A percentile compares a stretch with the other conserved stretches of the same genome.
Evolutionary conservation across 768 basidiomycete genomes (phyloP).

Genomic region (Bullera alba): DNA sequence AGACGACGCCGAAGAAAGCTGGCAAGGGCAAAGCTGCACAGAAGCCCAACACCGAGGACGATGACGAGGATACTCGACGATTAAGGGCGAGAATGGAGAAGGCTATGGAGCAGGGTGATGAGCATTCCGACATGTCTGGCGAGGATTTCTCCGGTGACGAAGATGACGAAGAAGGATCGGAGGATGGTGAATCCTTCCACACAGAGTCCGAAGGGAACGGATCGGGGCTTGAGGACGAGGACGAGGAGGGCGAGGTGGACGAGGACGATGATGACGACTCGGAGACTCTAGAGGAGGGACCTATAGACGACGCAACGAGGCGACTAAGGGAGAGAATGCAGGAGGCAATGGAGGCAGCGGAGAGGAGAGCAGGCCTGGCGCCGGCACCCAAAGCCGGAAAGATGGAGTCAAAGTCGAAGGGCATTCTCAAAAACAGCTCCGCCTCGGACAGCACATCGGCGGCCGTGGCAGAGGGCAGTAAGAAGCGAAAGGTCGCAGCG

Average conservation of each 20-base stretch:
- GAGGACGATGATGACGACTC: slow-evolving; percentile 7
- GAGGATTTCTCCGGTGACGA: neutral
- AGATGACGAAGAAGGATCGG: slow-evolving; percentile 4
- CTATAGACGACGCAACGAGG: slow-evolving; percentile 8
- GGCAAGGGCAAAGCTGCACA: neutral
- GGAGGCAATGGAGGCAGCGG: slow-evolving; percentile 22
- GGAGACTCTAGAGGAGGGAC: slow-evolving; percentile 6
- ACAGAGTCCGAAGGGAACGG: slow-evolving; percentile 1
- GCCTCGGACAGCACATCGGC: neutral
- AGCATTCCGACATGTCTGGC: too few species aligned
- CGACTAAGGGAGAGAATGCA: slow-evolving; percentile 15
- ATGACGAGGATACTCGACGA: slow-evolving; percentile 2
- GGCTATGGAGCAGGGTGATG: slow-evolving; percentile 4
- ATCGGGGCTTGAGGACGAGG: neutral
- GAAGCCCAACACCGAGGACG: neutral
- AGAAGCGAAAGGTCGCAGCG: slow-evolving; percentile 2
- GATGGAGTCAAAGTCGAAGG: slow-evolving; percentile 3
- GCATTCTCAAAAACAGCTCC: slow-evolving; percentile 1
- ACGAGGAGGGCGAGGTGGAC: slow-evolving; percentile 5
- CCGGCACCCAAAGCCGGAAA: neutral
- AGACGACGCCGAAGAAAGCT: neutral
- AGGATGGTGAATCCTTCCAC: slow-evolving; percentile 2
- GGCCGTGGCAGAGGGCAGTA: too few species aligned
- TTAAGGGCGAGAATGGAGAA: neutral
- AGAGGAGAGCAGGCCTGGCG: slow-evolving; percentile 2